A percentile compares a stretch with the other conserved stretches of the same genome.
Conservation (phyloP, 1,284 basidiomycete genomes). For the Dichomitus squalens region DNA sequence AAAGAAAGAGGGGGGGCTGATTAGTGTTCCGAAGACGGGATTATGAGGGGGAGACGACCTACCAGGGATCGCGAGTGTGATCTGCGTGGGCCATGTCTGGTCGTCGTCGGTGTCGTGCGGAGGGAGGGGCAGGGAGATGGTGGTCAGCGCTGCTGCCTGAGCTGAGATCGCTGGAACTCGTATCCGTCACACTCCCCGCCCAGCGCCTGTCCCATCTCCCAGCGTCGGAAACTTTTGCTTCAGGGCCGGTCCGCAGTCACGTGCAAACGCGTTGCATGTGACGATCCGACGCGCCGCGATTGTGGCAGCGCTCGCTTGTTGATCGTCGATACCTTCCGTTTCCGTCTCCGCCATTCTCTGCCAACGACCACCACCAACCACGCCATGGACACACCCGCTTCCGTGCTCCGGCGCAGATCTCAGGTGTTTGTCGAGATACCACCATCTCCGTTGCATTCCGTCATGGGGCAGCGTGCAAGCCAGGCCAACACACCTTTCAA, state of each 20-base stretch:
- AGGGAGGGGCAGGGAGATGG: slow-evolving; percentile 12
- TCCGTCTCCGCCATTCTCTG: slow-evolving; percentile 6
- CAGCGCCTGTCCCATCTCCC: not conserved
- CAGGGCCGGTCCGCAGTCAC: slow-evolving; percentile 25
- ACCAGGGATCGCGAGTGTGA: slow-evolving; percentile 94
- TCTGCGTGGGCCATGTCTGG: slow-evolving; percentile 79
- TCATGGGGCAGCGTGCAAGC: slow-evolving; percentile 2
- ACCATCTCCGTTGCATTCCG: slow-evolving; percentile 39
- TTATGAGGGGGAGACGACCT: slow-evolving; percentile 24
- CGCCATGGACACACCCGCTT: slow-evolving; percentile 28
- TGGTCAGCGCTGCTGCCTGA: not conserved
- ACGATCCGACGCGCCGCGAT: slow-evolving; percentile 29
- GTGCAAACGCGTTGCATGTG: slow-evolving; percentile 33
- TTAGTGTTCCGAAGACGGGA: slow-evolving; percentile 5
- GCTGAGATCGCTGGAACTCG: slow-evolving; percentile 12
- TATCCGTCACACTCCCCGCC: not conserved
- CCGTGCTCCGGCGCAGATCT: slow-evolving; percentile 36
- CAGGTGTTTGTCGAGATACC: slow-evolving; percentile 65
- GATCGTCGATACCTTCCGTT: slow-evolving; percentile 9
- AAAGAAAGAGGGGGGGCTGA: slow-evolving; percentile 5
- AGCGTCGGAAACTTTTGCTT: slow-evolving; percentile 27
- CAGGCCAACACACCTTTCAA: slow-evolving; percentile 54
- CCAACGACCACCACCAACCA: slow-evolving; percentile 26
- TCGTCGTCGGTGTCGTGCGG: slow-evolving; percentile 23
- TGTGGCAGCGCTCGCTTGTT: slow-evolving; percentile 22